These are phyloP conservation scores for Phalaenopsis hybrid DNA, from an alignment of 116 monocot genomes.

Conservation along the genomic window DNA sequence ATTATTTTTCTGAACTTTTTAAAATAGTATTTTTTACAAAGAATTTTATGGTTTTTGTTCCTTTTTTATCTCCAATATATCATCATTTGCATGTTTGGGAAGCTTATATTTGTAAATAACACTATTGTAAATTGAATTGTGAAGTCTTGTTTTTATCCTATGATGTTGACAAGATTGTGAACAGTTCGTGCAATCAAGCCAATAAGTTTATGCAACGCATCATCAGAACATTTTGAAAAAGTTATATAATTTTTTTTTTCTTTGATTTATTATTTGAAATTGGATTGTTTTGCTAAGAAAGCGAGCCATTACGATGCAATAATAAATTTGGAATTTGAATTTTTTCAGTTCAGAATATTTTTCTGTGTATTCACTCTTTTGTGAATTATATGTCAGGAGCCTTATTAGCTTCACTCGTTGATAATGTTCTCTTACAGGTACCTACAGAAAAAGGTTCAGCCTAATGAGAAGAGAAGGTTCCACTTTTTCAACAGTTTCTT, in stretches of 20 bases:
- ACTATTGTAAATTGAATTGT: neutral
- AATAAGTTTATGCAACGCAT: neutral
- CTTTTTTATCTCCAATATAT: neutral
- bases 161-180: neutral
- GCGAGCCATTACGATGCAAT: neutral
- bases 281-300: neutral
- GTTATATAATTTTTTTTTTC: too few relatives aligned
- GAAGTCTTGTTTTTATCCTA: neutral
- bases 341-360: neutral
- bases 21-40: neutral
- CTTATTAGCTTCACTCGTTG: neutral
- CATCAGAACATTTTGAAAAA: too few relatives aligned
- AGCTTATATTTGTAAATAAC: neutral
- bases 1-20: too few relatives aligned
- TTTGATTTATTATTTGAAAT: too few relatives aligned
- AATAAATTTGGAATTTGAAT: neutral
- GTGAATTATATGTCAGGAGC: neutral
- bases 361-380: neutral
- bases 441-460: conserved; percentile 58
- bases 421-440: conserved; percentile 38
- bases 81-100: neutral
- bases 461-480: conserved; percentile 40
- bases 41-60: neutral
- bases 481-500: conserved; percentile 99
- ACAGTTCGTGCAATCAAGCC: neutral